Evolutionary conservation across 1,284 basidiomycete genomes (phyloP).

Genomic region (Inonotus hispidus): DNA sequence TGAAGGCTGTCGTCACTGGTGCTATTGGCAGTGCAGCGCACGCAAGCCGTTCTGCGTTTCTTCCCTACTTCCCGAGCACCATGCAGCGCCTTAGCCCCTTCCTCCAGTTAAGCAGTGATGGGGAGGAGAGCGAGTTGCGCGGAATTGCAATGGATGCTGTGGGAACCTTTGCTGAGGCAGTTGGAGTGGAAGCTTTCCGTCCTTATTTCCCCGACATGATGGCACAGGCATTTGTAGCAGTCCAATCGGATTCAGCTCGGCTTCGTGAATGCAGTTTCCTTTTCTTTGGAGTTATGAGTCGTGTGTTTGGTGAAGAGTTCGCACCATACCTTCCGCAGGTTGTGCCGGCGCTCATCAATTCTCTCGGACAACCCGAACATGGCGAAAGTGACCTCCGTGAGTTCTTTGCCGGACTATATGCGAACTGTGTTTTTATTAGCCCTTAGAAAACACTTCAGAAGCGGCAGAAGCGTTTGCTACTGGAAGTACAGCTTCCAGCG

Average conservation of each 20-base stretch:
- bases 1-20: constrained; percentile 96
- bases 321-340: constrained; percentile 83
- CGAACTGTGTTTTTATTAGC: neutral
- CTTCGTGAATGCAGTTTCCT: constrained; percentile 96
- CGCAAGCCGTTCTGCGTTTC: constrained; percentile 90
- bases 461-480: constrained; percentile 59
- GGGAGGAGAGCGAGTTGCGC: constrained; percentile 89
- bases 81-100: constrained; percentile 90
- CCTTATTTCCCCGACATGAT: constrained; percentile 96
- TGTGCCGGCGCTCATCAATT: constrained; percentile 81
- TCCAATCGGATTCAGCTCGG: constrained; percentile 82
- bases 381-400: constrained; percentile 51
- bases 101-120: constrained; percentile 73
- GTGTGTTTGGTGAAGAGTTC: constrained; percentile 95
- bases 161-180: constrained; percentile 96
- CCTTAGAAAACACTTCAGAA: constrained; percentile 44
- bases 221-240: constrained; percentile 90
- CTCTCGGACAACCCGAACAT: constrained; percentile 83
- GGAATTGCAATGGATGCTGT: constrained; percentile 98
- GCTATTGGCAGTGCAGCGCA: constrained; percentile 98
- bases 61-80: constrained; percentile 92
- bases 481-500: constrained; percentile 64
- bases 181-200: constrained; percentile 91
- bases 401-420: constrained; percentile 30
- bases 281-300: constrained; percentile 97